These are phyloP conservation scores for Apiotrichum mycotoxinovorans DNA, from an alignment of 1,284 basidiomycete genomes.

Conservation along the genomic window DNA sequence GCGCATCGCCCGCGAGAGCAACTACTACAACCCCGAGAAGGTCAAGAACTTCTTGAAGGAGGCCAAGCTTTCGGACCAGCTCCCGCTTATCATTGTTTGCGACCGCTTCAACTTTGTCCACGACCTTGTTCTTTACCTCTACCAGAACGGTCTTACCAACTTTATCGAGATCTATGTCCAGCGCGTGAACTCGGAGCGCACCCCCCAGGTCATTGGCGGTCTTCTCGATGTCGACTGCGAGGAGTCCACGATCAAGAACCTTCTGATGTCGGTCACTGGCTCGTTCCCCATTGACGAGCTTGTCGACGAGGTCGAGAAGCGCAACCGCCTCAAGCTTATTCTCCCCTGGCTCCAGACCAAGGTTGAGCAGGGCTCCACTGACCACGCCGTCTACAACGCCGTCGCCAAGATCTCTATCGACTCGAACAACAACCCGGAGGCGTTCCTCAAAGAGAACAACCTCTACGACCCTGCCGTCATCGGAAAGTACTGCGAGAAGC, in stretches of 20 bases:
- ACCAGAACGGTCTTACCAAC: slow-evolving; percentile 94
- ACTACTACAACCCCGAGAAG: slow-evolving; percentile 98
- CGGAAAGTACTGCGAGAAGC: slow-evolving; percentile 98
- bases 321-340: slow-evolving; percentile 94
- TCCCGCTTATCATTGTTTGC: slow-evolving; percentile 99
- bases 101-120: slow-evolving; percentile 99
- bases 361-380: slow-evolving; percentile 87
- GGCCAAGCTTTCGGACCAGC: slow-evolving; percentile 92
- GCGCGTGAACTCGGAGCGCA: slow-evolving; percentile 92
- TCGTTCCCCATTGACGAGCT: slow-evolving; percentile 98
- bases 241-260: slow-evolving; percentile 89
- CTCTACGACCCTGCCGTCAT: slow-evolving; percentile 90
- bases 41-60: slow-evolving; percentile 99
- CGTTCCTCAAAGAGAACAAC: slow-evolving; percentile 98
- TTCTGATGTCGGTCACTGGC: slow-evolving; percentile 90
- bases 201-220: slow-evolving; percentile 97
- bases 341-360: slow-evolving; percentile 94
- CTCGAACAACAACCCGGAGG: slow-evolving; percentile 96
- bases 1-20: slow-evolving; percentile 96
- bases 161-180: slow-evolving; percentile 99
- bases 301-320: slow-evolving; percentile 92
- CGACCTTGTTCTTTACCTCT: slow-evolving; percentile 96
- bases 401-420: slow-evolving; percentile 98
- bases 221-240: slow-evolving; percentile 98
- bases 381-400: slow-evolving; percentile 91